Percentiles rank a stretch among this genome's conserved stretches.
Evolutionary conservation across 2,329 filamentous ascomycete genomes (phyloP).

Genomic region (Monosporascus sp.): DNA sequence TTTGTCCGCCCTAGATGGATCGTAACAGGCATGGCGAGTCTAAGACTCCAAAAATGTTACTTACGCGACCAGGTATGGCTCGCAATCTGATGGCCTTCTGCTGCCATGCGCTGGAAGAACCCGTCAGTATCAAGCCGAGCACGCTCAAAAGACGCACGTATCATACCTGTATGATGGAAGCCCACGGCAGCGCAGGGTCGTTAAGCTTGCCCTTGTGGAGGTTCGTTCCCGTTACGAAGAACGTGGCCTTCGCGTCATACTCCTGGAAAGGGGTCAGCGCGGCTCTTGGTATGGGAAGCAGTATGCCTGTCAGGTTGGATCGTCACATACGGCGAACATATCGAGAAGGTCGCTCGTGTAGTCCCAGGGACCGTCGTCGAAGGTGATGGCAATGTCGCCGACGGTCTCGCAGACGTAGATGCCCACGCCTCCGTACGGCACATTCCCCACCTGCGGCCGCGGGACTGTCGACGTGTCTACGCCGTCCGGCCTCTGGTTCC

Average conservation of each 20-base stretch:
- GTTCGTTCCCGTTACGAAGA: slow-evolving; percentile 54
- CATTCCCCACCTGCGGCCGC: slow-evolving; percentile 39
- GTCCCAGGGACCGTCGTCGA: slow-evolving; percentile 57
- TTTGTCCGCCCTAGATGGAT: no score
- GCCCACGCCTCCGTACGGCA: slow-evolving; percentile 40
- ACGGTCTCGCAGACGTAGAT: slow-evolving; percentile 44
- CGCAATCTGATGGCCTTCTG: slow-evolving; percentile 27
- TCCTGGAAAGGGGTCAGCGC: slow-evolving; percentile 28
- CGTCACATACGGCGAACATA: slow-evolving; percentile 27
- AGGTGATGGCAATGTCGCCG: slow-evolving; percentile 56
- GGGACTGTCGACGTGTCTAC: slow-evolving; percentile 38
- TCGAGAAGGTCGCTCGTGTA: slow-evolving; percentile 56
- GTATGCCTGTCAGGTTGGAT: not conserved
- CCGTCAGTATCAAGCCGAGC: slow-evolving; percentile 7
- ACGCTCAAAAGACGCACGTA: not conserved
- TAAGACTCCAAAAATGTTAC: not conserved
- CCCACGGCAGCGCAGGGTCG: slow-evolving; percentile 29
- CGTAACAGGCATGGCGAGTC: no score
- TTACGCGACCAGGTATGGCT: slow-evolving; percentile 28
- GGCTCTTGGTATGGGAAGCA: not conserved
- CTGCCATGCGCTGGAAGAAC: slow-evolving; percentile 25
- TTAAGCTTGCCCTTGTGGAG: slow-evolving; percentile 47
- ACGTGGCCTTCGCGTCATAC: slow-evolving; percentile 55
- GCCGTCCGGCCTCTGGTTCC: slow-evolving; percentile 38
- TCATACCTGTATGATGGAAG: slow-evolving; percentile 22